phyloP scores from a whole-genome alignment of 2,329 filamentous ascomycete species.

The Alternaria angustiovoidea region DNA sequence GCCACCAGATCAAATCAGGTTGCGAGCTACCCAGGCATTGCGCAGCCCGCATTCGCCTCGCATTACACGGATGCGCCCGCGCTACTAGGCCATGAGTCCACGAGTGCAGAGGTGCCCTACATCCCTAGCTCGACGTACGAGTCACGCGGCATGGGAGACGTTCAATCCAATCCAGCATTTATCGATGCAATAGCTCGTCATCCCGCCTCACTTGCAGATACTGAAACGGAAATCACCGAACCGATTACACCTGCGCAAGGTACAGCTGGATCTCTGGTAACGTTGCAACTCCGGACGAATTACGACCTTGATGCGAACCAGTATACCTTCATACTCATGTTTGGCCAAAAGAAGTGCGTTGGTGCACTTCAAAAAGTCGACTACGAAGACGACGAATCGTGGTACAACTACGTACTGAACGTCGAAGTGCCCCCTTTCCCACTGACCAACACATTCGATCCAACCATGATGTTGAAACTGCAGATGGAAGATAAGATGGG shows the following conservation, averaged over 20 bases:
- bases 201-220: slow-evolving; percentile 54
- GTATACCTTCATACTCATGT: slow-evolving; percentile 70
- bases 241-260: slow-evolving; percentile 74
- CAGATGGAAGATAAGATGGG: slow-evolving; percentile 67
- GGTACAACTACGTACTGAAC: slow-evolving; percentile 74
- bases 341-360: slow-evolving; percentile 78
- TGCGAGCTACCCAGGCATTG: slow-evolving; percentile 58
- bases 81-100: slow-evolving; percentile 59
- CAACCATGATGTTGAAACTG: slow-evolving; percentile 66
- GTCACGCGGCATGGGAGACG: slow-evolving; percentile 55
- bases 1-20: slow-evolving; percentile 68
- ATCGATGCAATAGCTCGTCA: slow-evolving; percentile 68
- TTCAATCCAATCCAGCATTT: slow-evolving; percentile 59
- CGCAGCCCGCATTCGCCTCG: slow-evolving; percentile 59
- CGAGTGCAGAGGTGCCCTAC: slow-evolving; percentile 55
- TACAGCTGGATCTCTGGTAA: slow-evolving; percentile 72
- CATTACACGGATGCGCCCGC: slow-evolving; percentile 60
- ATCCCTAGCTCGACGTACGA: slow-evolving; percentile 58
- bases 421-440: slow-evolving; percentile 74
- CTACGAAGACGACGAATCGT: slow-evolving; percentile 66
- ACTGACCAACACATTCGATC: slow-evolving; percentile 63
- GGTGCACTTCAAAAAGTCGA: slow-evolving; percentile 70
- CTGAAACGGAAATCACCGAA: slow-evolving; percentile 65
- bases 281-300: slow-evolving; percentile 76
- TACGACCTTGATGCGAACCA: slow-evolving; percentile 74